phyloP scores from a whole-genome alignment of 805 yeast genomes.

The Metschnikowia reukaufii region DNA sequence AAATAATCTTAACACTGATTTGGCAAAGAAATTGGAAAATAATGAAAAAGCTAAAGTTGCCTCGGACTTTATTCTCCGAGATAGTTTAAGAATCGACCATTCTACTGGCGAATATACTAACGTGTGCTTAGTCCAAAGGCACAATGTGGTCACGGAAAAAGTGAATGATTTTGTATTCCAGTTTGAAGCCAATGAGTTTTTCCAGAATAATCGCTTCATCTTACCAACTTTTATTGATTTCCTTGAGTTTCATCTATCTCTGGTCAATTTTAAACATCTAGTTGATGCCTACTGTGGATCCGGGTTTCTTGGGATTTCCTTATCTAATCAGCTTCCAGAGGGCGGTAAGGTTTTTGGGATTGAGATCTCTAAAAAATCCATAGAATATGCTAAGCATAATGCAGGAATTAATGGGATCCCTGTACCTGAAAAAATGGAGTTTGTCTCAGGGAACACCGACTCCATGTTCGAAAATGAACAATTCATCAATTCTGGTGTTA shows the following conservation, averaged over 20 bases:
- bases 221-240: constrained; percentile 36
- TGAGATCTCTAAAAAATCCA: constrained; percentile 35
- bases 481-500: constrained; percentile 26
- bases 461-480: constrained; percentile 30
- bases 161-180: constrained; percentile 38
- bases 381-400: constrained; percentile 39
- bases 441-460: constrained; percentile 40
- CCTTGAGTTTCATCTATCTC: constrained; percentile 21
- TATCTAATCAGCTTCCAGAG: constrained; percentile 28
- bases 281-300: constrained; percentile 49
- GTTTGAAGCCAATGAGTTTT: constrained; percentile 40
- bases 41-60: constrained; percentile 5
- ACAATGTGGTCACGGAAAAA: constrained; percentile 34
- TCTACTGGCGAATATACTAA: constrained; percentile 30
- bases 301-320: constrained; percentile 44
- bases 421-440: constrained; percentile 29
- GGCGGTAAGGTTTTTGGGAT: constrained; percentile 42
- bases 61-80: constrained; percentile 32
- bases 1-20: constrained; percentile 9
- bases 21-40: constrained; percentile 9
- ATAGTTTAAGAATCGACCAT: constrained; percentile 30
- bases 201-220: constrained; percentile 46
- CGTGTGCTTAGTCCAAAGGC: constrained; percentile 28
- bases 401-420: constrained; percentile 39
- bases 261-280: constrained; percentile 25